Evolutionary conservation across 1,139 yeast genomes (phyloP).

Genomic region (Protomyces pachydermus): DNA sequence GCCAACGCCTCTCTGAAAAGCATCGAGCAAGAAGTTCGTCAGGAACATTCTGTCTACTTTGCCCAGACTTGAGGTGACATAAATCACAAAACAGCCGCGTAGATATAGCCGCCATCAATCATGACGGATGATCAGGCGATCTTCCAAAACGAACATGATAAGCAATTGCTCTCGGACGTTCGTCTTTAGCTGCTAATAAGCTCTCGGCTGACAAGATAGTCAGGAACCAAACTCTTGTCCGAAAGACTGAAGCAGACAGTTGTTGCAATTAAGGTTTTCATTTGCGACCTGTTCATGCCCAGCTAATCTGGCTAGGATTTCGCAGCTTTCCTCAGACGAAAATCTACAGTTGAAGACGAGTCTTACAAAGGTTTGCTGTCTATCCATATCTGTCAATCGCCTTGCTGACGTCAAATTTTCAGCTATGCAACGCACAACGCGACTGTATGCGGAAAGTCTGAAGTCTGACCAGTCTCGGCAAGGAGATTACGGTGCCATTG

Average conservation of each 20-base stretch:
- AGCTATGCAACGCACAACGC: neutral
- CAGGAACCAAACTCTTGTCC: neutral
- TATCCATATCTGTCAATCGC: neutral
- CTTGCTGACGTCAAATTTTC: neutral
- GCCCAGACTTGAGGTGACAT: no score
- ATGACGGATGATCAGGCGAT: no score
- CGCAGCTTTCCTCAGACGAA: neutral
- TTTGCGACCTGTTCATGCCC: no score
- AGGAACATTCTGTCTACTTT: no score
- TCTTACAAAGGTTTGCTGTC: neutral
- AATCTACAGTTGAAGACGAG: neutral
- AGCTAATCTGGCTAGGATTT: neutral
- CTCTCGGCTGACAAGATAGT: neutral
- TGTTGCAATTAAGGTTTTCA: neutral
- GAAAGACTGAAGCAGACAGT: neutral
- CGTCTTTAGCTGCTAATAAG: no score
- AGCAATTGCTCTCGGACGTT: no score
- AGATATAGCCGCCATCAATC: no score
- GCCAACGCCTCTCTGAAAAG: no score
- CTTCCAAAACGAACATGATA: no score
- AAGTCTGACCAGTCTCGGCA: neutral
- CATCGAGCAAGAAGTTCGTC: no score
- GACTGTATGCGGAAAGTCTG: neutral
- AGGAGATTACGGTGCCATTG: neutral
- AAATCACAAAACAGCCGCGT: no score